These are phyloP conservation scores for Trichoderma sp. DNA, from an alignment of 2,329 filamentous ascomycete genomes.

Conservation along the genomic window DNA sequence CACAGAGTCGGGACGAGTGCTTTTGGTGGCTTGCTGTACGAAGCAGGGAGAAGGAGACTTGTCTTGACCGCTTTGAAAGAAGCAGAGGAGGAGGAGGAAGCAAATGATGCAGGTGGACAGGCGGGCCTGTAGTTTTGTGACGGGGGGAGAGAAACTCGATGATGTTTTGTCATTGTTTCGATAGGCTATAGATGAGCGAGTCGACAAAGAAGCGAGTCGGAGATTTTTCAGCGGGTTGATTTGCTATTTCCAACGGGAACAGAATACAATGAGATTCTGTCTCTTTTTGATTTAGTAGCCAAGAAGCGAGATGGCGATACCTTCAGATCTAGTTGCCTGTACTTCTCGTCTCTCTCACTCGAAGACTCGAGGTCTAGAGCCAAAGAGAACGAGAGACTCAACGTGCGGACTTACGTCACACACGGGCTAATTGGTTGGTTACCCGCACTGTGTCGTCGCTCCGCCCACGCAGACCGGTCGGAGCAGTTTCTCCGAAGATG, in stretches of 20 bases:
- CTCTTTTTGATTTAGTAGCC: not conserved
- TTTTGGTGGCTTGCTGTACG: slow-evolving; percentile 5
- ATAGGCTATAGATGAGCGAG: not conserved
- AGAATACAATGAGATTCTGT: not conserved
- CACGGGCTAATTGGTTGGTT: no score
- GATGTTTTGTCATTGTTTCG: not conserved
- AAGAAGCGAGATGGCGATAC: not conserved
- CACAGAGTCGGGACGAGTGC: not conserved
- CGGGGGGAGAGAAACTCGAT: not conserved
- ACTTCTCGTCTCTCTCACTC: no score
- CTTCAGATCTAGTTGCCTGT: not conserved
- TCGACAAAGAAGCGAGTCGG: not conserved
- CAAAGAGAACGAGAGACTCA: not conserved
- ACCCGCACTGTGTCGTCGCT: not conserved
- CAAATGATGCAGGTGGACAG: not conserved
- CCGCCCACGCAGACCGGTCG: not conserved
- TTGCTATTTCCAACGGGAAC: not conserved
- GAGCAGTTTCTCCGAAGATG: not conserved
- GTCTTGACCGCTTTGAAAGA: not conserved
- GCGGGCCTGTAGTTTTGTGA: not conserved
- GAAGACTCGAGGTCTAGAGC: not conserved
- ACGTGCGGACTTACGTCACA: not conserved
- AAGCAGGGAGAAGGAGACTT: not conserved
- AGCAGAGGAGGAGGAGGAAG: not conserved
- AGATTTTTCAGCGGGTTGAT: not conserved